phyloP scores from a whole-genome alignment of 768 basidiomycete genomes.

The Russula sp. region DNA sequence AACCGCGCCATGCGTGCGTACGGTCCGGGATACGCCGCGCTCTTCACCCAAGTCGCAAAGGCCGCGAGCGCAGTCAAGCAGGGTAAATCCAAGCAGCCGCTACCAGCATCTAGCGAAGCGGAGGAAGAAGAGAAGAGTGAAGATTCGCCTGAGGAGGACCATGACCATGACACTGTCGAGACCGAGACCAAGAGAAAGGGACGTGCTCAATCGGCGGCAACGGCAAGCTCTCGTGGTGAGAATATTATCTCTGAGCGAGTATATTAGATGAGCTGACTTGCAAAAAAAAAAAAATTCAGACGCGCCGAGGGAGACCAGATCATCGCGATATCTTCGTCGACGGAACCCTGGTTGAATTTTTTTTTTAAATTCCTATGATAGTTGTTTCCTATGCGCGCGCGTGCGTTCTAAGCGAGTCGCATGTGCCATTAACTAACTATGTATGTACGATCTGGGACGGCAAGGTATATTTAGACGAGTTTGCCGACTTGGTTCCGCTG shows the following conservation, averaged over 20 bases:
- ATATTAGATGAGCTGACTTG: background rate
- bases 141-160: constrained; percentile 13
- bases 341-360: constrained; percentile 14
- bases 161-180: background rate
- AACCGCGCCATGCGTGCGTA: constrained; percentile 67
- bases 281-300: background rate
- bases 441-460: background rate
- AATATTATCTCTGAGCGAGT: too few species aligned
- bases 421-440: background rate
- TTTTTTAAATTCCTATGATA: too few species aligned
- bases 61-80: background rate
- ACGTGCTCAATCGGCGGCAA: background rate
- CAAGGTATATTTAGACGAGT: too few species aligned
- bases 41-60: background rate
- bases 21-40: constrained; percentile 27
- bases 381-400: too few species aligned
- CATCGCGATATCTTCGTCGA: constrained; percentile 14
- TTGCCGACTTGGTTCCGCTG: too few species aligned
- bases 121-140: constrained; percentile 13
- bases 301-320: constrained; percentile 8
- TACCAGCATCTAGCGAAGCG: background rate
- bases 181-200: constrained; percentile 6
- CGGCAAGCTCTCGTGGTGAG: constrained; percentile 10
- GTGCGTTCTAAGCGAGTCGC: background rate
- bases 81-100: background rate